Evolutionary conservation across 306 rosid genomes (phyloP).

Genomic region (Fragaria ananassa): DNA sequence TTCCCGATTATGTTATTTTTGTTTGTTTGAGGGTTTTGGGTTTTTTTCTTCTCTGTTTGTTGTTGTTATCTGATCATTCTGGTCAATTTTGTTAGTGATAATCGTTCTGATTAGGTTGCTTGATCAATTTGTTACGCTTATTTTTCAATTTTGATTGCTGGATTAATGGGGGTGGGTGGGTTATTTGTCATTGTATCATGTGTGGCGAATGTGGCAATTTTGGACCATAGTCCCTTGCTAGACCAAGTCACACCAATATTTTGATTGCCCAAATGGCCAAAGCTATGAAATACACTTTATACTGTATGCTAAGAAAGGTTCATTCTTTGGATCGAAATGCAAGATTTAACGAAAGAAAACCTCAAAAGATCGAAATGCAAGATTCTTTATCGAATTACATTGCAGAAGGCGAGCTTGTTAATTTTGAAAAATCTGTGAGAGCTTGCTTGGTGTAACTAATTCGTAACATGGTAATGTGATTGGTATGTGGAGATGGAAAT

Average conservation of each 20-base stretch:
- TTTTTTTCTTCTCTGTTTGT: background rate
- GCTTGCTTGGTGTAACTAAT: background rate
- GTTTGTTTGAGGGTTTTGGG: background rate
- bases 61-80: background rate
- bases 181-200: background rate
- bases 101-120: background rate
- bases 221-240: constrained; percentile 1
- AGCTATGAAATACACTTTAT: background rate
- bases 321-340: background rate
- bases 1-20: background rate
- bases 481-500: background rate
- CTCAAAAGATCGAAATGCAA: background rate
- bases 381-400: background rate
- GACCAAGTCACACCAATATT: background rate
- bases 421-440: background rate
- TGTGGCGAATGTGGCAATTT: background rate
- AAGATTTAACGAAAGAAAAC: background rate
- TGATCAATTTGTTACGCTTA: background rate
- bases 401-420: background rate
- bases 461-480: background rate
- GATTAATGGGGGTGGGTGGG: background rate
- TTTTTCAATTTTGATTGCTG: background rate
- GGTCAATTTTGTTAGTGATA: background rate
- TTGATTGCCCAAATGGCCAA: background rate
- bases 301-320: background rate